Conservation (phyloP, 73 alveolate species). For the Blepharisma stoltei region DNA sequence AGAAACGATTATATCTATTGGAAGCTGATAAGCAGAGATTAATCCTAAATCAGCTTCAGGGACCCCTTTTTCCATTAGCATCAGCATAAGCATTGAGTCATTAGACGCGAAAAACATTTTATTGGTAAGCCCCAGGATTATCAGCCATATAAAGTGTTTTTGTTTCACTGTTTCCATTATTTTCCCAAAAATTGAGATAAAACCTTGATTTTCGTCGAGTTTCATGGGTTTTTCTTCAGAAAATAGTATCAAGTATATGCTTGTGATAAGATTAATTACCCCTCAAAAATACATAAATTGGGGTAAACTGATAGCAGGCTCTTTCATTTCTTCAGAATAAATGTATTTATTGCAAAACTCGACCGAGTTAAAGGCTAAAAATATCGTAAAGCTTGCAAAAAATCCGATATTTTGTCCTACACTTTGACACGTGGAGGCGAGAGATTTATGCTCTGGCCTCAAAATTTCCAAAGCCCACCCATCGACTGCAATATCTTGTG, state of each 20-base stretch:
- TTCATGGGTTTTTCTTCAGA: neutral
- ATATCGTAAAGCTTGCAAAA: constrained; percentile 43
- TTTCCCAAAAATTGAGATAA: neutral
- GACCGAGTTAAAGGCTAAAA: constrained; percentile 47
- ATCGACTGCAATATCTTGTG: constrained; percentile 81
- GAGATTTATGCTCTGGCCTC: constrained; percentile 38
- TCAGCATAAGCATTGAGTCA: neutral
- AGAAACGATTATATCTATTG: neutral
- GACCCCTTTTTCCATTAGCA: constrained; percentile 17
- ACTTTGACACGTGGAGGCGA: constrained; percentile 60
- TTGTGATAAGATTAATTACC: neutral
- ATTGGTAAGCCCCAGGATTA: neutral
- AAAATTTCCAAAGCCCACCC: constrained; percentile 85
- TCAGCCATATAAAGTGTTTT: neutral
- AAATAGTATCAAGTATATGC: neutral
- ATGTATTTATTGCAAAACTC: constrained; percentile 60
- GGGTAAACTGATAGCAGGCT: constrained; percentile 40
- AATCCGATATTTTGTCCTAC: constrained; percentile 68
- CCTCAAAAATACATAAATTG: constrained; percentile 45
- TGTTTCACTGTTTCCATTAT: neutral
- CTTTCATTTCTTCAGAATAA: neutral
- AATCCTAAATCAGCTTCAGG: constrained; percentile 1
- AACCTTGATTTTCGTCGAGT: neutral
- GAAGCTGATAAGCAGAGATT: neutral
- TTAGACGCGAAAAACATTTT: neutral